These are phyloP conservation scores for Fusarium foetens DNA, from an alignment of 2,329 filamentous ascomycete genomes.

Conservation along the genomic window DNA sequence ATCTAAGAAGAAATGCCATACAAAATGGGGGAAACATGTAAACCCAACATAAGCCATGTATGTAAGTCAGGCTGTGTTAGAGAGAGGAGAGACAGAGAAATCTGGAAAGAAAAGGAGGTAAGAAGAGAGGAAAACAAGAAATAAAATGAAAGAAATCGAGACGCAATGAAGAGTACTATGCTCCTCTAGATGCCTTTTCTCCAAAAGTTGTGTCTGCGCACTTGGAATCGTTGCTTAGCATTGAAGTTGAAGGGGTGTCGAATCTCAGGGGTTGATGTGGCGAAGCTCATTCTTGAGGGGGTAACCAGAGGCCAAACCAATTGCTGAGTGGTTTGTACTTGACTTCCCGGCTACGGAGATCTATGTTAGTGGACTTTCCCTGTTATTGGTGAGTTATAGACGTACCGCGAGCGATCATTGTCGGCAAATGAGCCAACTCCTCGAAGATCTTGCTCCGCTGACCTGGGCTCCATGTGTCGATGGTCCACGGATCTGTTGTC, in stretches of 20 bases:
- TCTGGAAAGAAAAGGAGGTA: neutral
- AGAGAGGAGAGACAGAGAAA: neutral
- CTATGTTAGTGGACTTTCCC: neutral
- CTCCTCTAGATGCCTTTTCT: neutral
- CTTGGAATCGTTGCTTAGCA: neutral
- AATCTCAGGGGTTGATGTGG: neutral
- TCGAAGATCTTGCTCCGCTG: conserved; percentile 37
- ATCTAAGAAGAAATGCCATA: neutral
- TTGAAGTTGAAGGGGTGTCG: neutral
- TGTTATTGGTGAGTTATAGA: neutral
- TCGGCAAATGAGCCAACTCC: conserved; percentile 41
- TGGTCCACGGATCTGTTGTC: conserved; percentile 26
- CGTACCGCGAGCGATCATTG: conserved; percentile 31
- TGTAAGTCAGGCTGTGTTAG: neutral
- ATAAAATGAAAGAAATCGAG: neutral
- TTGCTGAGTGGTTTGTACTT: conserved; percentile 45
- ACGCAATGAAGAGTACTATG: neutral
- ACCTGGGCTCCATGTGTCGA: conserved; percentile 16
- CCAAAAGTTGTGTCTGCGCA: neutral
- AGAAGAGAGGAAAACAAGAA: neutral
- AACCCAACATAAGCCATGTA: neutral
- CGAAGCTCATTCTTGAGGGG: conserved; percentile 27
- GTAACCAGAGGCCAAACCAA: conserved; percentile 45
- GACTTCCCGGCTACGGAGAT: conserved; percentile 28
- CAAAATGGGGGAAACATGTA: neutral